Percentiles rank a stretch among this genome's conserved stretches.
These are phyloP conservation scores for Cladorrhinum samala DNA, from an alignment of 495 filamentous ascomycete genomes.

Conservation along the genomic window DNA sequence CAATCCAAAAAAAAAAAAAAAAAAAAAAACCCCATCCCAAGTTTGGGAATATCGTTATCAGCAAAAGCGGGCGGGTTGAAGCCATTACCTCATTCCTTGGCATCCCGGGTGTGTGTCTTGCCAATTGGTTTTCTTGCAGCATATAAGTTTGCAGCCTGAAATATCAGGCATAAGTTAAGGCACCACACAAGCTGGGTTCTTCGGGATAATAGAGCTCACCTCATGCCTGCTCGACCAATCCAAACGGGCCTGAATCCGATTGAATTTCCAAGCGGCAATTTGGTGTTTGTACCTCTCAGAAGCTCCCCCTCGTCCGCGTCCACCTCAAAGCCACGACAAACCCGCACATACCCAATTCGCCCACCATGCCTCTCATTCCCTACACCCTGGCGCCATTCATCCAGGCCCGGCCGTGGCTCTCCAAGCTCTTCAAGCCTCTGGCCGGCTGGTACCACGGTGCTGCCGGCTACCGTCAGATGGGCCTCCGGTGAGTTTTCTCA, in stretches of 20 bases:
- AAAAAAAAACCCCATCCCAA: too few species aligned
- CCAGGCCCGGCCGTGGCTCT: slow-evolving; percentile 76
- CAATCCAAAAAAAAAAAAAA: too few species aligned
- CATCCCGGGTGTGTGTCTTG: neutral
- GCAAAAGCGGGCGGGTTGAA: neutral
- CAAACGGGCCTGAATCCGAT: neutral
- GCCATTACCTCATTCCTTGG: neutral
- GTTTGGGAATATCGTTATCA: neutral
- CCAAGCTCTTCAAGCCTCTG: slow-evolving; percentile 67
- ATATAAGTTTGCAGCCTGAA: neutral
- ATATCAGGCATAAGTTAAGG: slow-evolving; percentile 8
- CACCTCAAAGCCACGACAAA: slow-evolving; percentile 14
- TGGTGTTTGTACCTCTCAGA: too few species aligned
- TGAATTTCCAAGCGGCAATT: slow-evolving; percentile 23
- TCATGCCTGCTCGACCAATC: too few species aligned
- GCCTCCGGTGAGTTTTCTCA: slow-evolving; percentile 74
- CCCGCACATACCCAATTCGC: slow-evolving; percentile 9
- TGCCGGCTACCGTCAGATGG: slow-evolving; percentile 87
- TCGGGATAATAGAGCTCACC: slow-evolving; percentile 11
- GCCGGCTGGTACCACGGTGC: slow-evolving; percentile 78
- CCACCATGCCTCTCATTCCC: slow-evolving; percentile 56
- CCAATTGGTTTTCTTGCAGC: too few species aligned
- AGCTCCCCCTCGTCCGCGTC: slow-evolving; percentile 9
- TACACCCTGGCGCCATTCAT: slow-evolving; percentile 67
- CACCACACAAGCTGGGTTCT: slow-evolving; percentile 11